Base-by-base conservation (phyloP, 257 asterid genomes). In the Eustoma russellianum region DNA sequence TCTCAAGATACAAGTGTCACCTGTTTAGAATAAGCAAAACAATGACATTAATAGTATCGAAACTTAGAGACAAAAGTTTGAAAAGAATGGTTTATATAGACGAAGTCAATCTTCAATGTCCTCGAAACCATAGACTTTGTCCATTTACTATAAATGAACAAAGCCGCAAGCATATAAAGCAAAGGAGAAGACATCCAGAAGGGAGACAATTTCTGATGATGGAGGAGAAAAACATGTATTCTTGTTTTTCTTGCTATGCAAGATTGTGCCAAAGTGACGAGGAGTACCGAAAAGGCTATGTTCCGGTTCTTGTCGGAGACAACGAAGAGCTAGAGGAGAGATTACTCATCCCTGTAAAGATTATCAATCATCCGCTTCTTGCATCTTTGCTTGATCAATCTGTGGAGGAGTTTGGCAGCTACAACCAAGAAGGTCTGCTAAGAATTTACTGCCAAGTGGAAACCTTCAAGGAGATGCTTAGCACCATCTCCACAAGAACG, bases 381-480 rank as follows among this genome's bases (percentile, higher is more conserved):
- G 54, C 54, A 0, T 44, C 43, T 10, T 19, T 62, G 11, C 61
- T 62, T 24, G 61, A 62, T 2, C n/a, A 52, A 9, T 34, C 48
- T 7, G 44, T 38, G n/a, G 16, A 33, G 13, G 60, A 62, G 33
- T 52, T 53, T 24, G 30, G 30, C 30, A 24, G 70, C 16, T 52
- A 57, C 38, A 57, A 24, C 41, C 55, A 52, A 19, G 50, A 50
- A 14, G 70, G 70, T 15, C 33, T 50, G 10, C 17, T 65, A 30
- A 58, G 61, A 35, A 45, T 66, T 19, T 56, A 50, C 7, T 66
- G 55, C 12, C 40, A 35, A 33, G 15, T 48, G n/a, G 38, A 52
- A 16, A 50, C 41, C 6, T 58, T 66, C 61, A 66, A 52, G 13
- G 40, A 14, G 48, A 66, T 59, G 50, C 46, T 58, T n/a, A 56